Base-by-base conservation (phyloP, 2,329 filamentous ascomycete species). In the Fusarium globosum region DNA sequence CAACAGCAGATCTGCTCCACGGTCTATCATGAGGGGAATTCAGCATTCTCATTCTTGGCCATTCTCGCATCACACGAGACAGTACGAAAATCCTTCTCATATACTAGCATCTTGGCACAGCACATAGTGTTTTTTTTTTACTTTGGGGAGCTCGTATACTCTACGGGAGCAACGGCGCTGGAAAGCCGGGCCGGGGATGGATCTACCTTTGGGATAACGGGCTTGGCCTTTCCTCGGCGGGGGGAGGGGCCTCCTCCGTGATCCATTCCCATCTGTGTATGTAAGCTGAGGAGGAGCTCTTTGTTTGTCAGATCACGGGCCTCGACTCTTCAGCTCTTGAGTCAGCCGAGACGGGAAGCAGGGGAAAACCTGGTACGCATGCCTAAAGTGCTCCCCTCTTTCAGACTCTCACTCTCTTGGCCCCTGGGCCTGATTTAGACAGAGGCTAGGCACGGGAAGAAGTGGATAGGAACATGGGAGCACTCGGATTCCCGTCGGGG, bases 401-500 rank as follows among this genome's bases (percentile, higher is more conserved):
- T 28, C 51, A 51, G 28, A 26, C 35, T 28, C 51, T 55, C 15
- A 5, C 23, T 28, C 49, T 52, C 18, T 53, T 26, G 46, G 36
- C 67, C 61, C 61, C n/a, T 57, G 64, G 12, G 23, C 33, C 48
- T 20, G 48, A 41, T 23, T 68, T 26, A 57, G 51, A 68, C 53
- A 63, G 38, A 45, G 45, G 39, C 56, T 56, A 60, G 58, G 63
- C 59, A 69, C 61, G 71, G 73, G 69, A 74, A 69, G 69, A 74
- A 71, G 75, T 77, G 75, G 75, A 63, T 73, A 75, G 70, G 49
- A 55, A 45, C 51, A 46, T 48, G 52, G 35, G n/a, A 59, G 36
- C 28, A 68, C 38, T 59, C 21, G 48, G 65, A 39, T 30, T 48
- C 30, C 39, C 41, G 41, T n/a, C 14, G 23, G 26, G 55, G 30